Evolutionary conservation across 192 early-diverging fungal genomes (phyloP).

Genomic region (Coemansia sp.): DNA sequence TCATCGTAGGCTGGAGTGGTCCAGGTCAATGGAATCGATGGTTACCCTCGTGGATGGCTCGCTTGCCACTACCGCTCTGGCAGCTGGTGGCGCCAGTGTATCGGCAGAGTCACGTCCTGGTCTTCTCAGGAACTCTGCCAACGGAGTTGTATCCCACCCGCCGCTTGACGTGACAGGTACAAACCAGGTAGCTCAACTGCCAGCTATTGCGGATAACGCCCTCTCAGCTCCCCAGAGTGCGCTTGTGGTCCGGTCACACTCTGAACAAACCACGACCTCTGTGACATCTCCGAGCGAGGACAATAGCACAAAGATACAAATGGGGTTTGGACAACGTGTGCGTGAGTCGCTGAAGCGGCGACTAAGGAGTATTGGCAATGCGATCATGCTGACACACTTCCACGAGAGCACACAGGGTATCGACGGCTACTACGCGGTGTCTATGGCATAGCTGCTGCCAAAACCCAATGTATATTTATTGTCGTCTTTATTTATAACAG

Average conservation of each 20-base stretch:
- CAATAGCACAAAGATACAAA: conserved; percentile 10
- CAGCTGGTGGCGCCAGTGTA: not conserved
- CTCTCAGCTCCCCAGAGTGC: conserved; percentile 5
- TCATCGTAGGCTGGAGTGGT: conserved; percentile 43
- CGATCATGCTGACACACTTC: conserved; percentile 15
- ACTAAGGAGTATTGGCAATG: conserved; percentile 17
- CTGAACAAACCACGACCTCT: conserved; percentile 31
- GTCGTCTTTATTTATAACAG: not conserved
- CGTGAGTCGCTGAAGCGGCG: conserved; percentile 29
- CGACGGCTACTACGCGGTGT: conserved; percentile 29
- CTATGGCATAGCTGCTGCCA: conserved; percentile 3
- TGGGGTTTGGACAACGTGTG: conserved; percentile 25
- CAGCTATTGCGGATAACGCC: not conserved
- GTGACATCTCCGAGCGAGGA: not conserved
- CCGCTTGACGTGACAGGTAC: not conserved
- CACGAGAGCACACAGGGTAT: conserved; percentile 15
- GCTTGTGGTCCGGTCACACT: conserved; percentile 30
- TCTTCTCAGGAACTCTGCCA: conserved; percentile 12
- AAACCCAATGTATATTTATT: conserved; percentile 3
- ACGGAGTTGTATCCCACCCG: not conserved
- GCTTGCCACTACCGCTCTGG: not conserved
- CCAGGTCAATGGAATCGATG: conserved; percentile 44
- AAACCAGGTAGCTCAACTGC: not conserved
- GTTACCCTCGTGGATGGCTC: conserved; percentile 37
- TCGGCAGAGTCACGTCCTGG: conserved; percentile 20